Evolutionary conservation across 495 filamentous ascomycete genomes (phyloP).

Genomic region (Usnea hakonensis): DNA sequence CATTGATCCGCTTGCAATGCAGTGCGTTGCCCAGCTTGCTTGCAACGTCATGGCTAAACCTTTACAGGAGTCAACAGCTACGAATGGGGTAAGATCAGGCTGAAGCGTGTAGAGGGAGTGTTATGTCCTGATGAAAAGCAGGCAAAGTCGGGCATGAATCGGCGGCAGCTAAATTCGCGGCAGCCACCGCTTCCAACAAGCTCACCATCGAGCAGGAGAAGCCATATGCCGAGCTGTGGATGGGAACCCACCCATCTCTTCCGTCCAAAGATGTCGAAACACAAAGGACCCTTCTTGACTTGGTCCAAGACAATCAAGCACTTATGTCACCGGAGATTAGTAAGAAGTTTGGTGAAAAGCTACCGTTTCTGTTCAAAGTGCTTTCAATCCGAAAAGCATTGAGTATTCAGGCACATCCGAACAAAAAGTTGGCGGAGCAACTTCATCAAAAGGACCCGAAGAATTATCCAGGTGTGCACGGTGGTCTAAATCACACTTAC

Average conservation of each 20-base stretch:
- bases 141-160: constrained; percentile 71
- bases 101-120: too few relatives aligned
- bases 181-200: constrained; percentile 59
- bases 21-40: constrained; percentile 44
- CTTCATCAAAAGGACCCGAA: constrained; percentile 78
- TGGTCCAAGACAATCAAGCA: constrained; percentile 80
- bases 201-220: constrained; percentile 73
- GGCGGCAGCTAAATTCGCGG: constrained; percentile 65
- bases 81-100: constrained; percentile 68
- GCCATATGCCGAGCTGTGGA: constrained; percentile 93
- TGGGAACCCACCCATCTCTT: constrained; percentile 95
- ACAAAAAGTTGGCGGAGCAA: constrained; percentile 91
- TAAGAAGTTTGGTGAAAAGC: constrained; percentile 64
- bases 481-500: neutral
- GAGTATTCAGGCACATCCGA: constrained; percentile 95
- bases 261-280: constrained; percentile 84
- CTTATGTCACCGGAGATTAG: constrained; percentile 66
- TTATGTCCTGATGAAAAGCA: constrained; percentile 31
- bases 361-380: constrained; percentile 97
- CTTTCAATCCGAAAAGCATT: constrained; percentile 88
- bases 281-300: constrained; percentile 77
- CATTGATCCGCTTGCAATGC: constrained; percentile 86
- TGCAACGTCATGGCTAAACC: constrained; percentile 16
- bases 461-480: constrained; percentile 71
- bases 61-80: constrained; percentile 82